These are phyloP conservation scores for Mortierella sp. DNA, from an alignment of 371 early-diverging fungal species.

Conservation along the genomic window DNA sequence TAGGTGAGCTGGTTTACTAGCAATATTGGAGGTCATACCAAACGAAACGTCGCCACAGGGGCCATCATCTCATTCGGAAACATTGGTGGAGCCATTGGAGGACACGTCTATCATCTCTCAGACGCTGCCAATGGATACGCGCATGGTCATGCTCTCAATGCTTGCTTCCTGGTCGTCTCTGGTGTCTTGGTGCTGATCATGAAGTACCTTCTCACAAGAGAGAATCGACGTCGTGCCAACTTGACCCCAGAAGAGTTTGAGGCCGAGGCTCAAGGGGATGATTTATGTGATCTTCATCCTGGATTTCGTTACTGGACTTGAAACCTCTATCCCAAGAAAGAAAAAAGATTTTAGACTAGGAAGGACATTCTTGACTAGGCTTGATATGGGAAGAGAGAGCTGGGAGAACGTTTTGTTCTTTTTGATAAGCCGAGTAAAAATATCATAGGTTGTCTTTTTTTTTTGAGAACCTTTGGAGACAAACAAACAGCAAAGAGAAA, in stretches of 20 bases:
- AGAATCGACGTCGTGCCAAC: constrained; percentile 61
- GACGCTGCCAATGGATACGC: constrained; percentile 60
- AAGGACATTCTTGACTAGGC: too few species aligned
- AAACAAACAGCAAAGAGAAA: too few species aligned
- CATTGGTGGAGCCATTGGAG: constrained; percentile 63
- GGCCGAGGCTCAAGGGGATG: constrained; percentile 54
- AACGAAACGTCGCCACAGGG: constrained; percentile 65
- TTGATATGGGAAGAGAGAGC: too few species aligned
- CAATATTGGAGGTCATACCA: constrained; percentile 70
- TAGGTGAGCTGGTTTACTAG: constrained; percentile 55
- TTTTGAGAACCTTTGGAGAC: too few species aligned
- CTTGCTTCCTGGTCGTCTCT: constrained; percentile 46
- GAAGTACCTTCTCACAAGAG: constrained; percentile 54
- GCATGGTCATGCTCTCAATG: constrained; percentile 55
- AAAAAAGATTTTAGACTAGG: neutral
- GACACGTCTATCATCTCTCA: constrained; percentile 67
- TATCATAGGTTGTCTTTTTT: too few species aligned
- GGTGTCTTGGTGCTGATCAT: constrained; percentile 49
- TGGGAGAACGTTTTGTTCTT: too few species aligned
- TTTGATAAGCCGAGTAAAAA: too few species aligned
- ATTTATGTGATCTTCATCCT: constrained; percentile 64
- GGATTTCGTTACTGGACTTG: constrained; percentile 64
- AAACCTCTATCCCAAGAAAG: constrained; percentile 7
- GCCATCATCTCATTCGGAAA: constrained; percentile 69
- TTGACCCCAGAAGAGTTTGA: constrained; percentile 59